phyloP scores from a whole-genome alignment of 2,329 filamentous ascomycete genomes.

The Pseudogymnoascus sp. region DNA sequence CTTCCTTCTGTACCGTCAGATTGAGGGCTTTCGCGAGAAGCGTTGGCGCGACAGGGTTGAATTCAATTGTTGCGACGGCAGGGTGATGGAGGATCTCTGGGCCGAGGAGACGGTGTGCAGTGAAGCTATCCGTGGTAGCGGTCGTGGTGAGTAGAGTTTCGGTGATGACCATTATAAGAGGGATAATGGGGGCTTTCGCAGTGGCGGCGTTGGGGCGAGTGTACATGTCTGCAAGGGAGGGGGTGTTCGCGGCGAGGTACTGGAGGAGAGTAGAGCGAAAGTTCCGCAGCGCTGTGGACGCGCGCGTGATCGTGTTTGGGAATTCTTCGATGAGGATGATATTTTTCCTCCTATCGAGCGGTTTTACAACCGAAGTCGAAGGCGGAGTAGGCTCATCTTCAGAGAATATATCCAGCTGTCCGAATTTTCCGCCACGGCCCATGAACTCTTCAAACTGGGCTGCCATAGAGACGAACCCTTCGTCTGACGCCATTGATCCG shows the following conservation, averaged over 20 bases:
- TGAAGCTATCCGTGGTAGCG: conserved; percentile 83
- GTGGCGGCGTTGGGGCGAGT: conserved; percentile 26
- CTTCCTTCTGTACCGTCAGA: conserved; percentile 76
- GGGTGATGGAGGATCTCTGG: conserved; percentile 80
- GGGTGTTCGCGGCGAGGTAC: conserved; percentile 64
- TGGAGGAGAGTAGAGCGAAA: conserved; percentile 72
- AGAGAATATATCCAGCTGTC: conserved; percentile 52
- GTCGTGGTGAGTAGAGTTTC: conserved; percentile 83
- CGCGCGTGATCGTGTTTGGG: conserved; percentile 65
- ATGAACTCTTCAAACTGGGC: conserved; percentile 91
- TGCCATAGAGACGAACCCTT: conserved; percentile 59
- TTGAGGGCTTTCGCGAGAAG: conserved; percentile 80
- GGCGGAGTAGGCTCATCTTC: conserved; percentile 22
- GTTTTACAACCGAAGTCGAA: conserved; percentile 27
- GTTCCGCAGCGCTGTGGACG: conserved; percentile 57
- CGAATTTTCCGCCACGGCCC: conserved; percentile 72
- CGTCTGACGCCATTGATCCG: conserved; percentile 49
- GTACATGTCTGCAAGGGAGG: conserved; percentile 45
- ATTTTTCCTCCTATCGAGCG: conserved; percentile 37
- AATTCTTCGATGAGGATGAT: conserved; percentile 78
- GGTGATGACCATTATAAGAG: conserved; percentile 84
- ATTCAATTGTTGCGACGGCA: conserved; percentile 74
- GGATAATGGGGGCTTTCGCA: conserved; percentile 47
- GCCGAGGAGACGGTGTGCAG: conserved; percentile 81
- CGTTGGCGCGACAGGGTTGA: conserved; percentile 86